Evolutionary conservation across 306 rosid species (phyloP).

Genomic region (Coriaria nepalensis): DNA sequence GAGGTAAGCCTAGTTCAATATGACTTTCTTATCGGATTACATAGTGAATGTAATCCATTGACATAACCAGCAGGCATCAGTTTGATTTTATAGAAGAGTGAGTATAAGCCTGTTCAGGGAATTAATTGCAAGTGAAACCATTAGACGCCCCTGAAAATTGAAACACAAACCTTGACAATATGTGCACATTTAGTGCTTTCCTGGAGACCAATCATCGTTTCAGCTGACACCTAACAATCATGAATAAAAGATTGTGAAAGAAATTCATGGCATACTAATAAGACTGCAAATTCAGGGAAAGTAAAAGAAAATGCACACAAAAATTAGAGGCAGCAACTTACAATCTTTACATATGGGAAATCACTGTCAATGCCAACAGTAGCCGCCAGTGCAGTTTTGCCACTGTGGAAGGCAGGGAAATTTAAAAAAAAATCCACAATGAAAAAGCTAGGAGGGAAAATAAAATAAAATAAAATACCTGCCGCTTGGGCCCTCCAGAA

Average conservation of each 20-base stretch:
- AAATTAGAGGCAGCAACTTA: conserved; percentile 31
- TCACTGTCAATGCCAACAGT: conserved; percentile 95
- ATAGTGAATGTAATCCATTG: not conserved
- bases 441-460: not conserved
- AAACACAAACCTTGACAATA: conserved; percentile 71
- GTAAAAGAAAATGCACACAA: not conserved
- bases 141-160: conserved; percentile 14
- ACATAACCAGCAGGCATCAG: not conserved
- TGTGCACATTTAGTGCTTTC: conserved; percentile 91
- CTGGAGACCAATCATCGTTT: conserved; percentile 87
- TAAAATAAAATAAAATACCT: conserved; percentile 35
- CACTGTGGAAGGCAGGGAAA: conserved; percentile 48
- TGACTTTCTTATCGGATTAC: not conserved
- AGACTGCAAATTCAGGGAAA: conserved; percentile 11
- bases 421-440: conserved; percentile 9
- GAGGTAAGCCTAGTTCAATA: not conserved
- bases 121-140: not conserved
- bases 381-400: conserved; percentile 89
- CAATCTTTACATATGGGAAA: conserved; percentile 94
- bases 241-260: conserved; percentile 7
- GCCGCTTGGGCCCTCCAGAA: conserved; percentile 92
- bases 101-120: not conserved
- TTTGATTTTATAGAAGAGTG: not conserved
- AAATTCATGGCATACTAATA: not conserved
- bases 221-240: conserved; percentile 66